phyloP scores from a whole-genome alignment of 2,329 filamentous ascomycete genomes.

The Xylariaceae sp. region DNA sequence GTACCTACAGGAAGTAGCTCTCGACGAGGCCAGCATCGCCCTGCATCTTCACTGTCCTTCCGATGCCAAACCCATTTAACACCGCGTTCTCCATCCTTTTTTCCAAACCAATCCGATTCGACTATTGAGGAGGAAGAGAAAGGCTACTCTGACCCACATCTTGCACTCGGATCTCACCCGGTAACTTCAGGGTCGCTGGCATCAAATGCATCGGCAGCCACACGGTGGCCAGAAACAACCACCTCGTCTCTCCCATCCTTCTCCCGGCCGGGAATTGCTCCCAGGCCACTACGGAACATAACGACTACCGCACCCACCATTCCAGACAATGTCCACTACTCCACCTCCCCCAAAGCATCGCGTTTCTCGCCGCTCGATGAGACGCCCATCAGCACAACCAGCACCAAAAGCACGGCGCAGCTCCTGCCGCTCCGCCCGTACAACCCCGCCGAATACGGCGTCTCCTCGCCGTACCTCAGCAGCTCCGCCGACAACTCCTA shows the following conservation, averaged over 20 bases:
- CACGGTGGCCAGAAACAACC: conserved; percentile 4
- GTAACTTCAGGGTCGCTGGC: conserved; percentile 24
- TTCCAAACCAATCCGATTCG: conserved; percentile 31
- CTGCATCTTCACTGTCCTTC: conserved; percentile 57
- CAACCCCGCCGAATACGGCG: conserved; percentile 40
- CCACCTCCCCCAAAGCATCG: conserved; percentile 39
- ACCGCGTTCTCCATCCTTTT: conserved; percentile 47
- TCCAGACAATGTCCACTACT: conserved; percentile 40
- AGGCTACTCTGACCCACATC: conserved; percentile 16
- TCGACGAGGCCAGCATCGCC: conserved; percentile 40
- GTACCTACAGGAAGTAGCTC: conserved; percentile 10
- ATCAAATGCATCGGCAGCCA: not conserved
- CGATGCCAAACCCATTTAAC: conserved; percentile 55
- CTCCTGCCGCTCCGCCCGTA: conserved; percentile 41
- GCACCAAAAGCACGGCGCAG: conserved; percentile 39
- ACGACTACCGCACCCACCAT: conserved; percentile 34
- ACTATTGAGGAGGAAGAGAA: conserved; percentile 42
- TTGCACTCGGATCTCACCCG: conserved; percentile 33
- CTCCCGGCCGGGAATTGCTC: conserved; percentile 17
- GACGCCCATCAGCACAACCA: conserved; percentile 39
- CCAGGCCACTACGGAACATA: conserved; percentile 35
- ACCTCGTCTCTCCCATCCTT: conserved; percentile 15
- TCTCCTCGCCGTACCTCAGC: conserved; percentile 30
- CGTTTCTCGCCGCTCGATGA: conserved; percentile 41
- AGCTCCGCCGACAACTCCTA: conserved; percentile 27